Conservation (phyloP, 306 rosid genomes). For the Biancaea sappan region DNA sequence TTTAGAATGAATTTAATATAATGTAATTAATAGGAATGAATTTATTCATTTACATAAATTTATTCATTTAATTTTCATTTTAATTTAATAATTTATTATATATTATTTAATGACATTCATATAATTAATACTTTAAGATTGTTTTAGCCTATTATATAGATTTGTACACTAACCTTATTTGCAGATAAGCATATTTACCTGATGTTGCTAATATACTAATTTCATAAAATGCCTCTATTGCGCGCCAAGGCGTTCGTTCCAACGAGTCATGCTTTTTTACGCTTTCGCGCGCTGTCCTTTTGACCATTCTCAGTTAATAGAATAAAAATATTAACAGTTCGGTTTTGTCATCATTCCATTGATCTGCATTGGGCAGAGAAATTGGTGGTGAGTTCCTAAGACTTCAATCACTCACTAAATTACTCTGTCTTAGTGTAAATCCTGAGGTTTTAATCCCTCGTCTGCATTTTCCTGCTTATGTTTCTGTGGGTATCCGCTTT, state of each 20-base stretch:
- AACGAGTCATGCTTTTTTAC: not conserved
- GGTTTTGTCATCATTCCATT: not conserved
- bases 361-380: not conserved
- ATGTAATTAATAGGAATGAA: too few species aligned
- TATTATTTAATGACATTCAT: too few species aligned
- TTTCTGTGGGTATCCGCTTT: not conserved
- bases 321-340: not conserved
- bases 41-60: too few species aligned
- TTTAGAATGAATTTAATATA: too few species aligned
- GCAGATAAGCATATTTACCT: not conserved
- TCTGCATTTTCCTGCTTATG: not conserved
- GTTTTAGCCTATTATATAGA: too few species aligned
- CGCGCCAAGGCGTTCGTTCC: not conserved
- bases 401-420: not conserved
- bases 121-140: too few species aligned
- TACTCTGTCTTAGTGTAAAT: not conserved
- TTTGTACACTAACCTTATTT: not conserved
- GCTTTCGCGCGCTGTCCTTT: not conserved
- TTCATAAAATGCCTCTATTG: not conserved
- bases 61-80: too few species aligned
- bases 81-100: too few species aligned
- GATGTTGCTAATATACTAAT: not conserved
- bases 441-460: not conserved
- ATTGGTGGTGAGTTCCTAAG: not conserved
- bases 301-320: not conserved